Evolutionary conservation across 768 basidiomycete species (phyloP).

Genomic region (Collybia sp.): DNA sequence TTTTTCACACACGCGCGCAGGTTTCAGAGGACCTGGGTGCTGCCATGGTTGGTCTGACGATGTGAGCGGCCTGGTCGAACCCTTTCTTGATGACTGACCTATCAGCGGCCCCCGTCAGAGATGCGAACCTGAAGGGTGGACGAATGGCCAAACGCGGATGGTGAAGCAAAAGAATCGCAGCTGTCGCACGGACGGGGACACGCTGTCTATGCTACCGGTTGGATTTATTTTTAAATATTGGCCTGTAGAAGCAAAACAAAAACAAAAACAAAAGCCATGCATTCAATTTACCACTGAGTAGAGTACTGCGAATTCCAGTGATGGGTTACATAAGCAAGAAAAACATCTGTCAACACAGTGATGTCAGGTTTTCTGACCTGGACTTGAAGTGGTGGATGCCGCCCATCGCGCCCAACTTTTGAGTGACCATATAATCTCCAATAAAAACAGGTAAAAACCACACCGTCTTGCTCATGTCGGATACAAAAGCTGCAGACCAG

Average conservation of each 20-base stretch:
- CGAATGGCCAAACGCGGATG: conserved; percentile 63
- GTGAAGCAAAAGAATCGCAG: conserved; percentile 35
- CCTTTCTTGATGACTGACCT: neutral
- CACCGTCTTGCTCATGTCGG: conserved; percentile 2
- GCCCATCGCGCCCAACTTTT: too few species aligned
- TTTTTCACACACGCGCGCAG: conserved; percentile 23
- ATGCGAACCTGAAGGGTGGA: conserved; percentile 66
- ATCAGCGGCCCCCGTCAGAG: conserved; percentile 31
- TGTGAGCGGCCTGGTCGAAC: conserved; percentile 44
- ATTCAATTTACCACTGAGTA: too few species aligned
- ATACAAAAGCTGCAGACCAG: conserved; percentile 10
- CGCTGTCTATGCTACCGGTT: neutral
- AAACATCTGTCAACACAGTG: too few species aligned
- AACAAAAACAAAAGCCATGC: too few species aligned
- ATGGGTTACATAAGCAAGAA: too few species aligned
- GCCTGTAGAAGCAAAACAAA: too few species aligned
- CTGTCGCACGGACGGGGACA: conserved; percentile 8
- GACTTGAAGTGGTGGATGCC: too few species aligned
- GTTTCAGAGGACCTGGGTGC: conserved; percentile 80
- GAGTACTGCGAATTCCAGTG: too few species aligned
- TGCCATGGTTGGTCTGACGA: conserved; percentile 92
- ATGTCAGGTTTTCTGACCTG: too few species aligned
- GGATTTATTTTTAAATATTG: neutral
- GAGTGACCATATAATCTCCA: too few species aligned
- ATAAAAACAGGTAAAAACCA: too few species aligned